phyloP scores from a whole-genome alignment of 2,329 filamentous ascomycete genomes.

The Pyricularia sp. region DNA sequence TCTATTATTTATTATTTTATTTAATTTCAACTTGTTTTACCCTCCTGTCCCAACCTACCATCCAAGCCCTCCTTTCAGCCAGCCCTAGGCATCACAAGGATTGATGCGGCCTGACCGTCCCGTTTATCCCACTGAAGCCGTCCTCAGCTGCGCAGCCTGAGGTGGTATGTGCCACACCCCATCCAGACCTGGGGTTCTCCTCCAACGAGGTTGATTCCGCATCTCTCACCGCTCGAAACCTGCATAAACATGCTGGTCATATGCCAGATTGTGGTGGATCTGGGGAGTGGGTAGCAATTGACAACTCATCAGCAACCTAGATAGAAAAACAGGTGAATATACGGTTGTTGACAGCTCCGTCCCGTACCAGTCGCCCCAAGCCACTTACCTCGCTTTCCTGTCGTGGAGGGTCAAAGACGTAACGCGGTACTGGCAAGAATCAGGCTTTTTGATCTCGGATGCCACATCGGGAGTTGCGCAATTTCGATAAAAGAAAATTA shows the following conservation, averaged over 20 bases:
- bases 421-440: background rate
- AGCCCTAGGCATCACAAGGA: background rate
- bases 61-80: background rate
- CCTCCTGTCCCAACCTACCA: background rate
- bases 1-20: background rate
- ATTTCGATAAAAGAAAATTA: too few species aligned
- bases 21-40: background rate
- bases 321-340: background rate
- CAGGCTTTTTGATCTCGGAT: background rate
- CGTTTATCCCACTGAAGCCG: background rate
- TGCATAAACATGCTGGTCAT: background rate
- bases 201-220: background rate
- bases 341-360: background rate
- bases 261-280: constrained; percentile 1
- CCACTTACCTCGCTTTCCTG: background rate
- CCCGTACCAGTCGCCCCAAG: background rate
- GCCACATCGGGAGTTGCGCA: background rate
- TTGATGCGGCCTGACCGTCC: constrained; percentile 1
- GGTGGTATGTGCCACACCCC: background rate
- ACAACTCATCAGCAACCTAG: background rate
- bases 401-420: background rate
- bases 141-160: background rate
- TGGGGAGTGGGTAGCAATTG: background rate
- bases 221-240: background rate
- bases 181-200: background rate